Conservation (phyloP, 2,329 filamentous ascomycete species). For the Scedosporium dehoogii region DNA sequence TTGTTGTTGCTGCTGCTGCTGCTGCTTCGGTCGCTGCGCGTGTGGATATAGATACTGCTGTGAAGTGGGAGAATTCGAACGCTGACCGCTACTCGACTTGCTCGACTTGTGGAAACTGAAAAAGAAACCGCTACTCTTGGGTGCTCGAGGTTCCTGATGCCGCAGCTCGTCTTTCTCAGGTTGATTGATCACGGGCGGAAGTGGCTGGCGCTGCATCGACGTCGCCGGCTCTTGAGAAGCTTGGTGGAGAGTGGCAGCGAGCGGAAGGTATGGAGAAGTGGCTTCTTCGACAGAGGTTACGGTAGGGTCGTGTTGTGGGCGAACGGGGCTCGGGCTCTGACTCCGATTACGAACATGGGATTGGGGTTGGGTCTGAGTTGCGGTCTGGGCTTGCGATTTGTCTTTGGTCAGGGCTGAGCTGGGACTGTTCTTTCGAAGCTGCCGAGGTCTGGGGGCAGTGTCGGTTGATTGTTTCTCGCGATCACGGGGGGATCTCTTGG, state of each 20-base stretch:
- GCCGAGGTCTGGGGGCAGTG: slow-evolving; percentile 4
- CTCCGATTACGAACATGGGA: neutral
- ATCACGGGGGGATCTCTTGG: slow-evolving; percentile 18
- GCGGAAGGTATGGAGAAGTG: slow-evolving; percentile 16
- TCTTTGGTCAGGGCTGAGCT: neutral
- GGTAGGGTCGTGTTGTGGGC: neutral
- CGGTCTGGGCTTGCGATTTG: neutral
- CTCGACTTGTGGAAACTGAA: slow-evolving; percentile 18
- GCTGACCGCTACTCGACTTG: neutral
- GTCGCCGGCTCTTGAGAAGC: slow-evolving; percentile 13
- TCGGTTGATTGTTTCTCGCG: slow-evolving; percentile 10
- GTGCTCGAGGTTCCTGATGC: slow-evolving; percentile 28
- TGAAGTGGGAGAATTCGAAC: slow-evolving; percentile 2
- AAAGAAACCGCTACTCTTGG: slow-evolving; percentile 38
- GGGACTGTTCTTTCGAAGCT: slow-evolving; percentile 9
- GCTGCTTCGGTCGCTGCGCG: slow-evolving; percentile 9
- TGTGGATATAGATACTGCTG: slow-evolving; percentile 7
- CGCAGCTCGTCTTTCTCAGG: slow-evolving; percentile 12
- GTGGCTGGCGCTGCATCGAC: slow-evolving; percentile 15
- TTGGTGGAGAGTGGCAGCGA: slow-evolving; percentile 17
- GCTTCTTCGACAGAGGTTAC: slow-evolving; percentile 12
- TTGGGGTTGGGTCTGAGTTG: neutral
- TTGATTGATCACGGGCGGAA: neutral
- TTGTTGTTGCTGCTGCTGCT: slow-evolving; percentile 23
- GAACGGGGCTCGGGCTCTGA: neutral